Conservation (phyloP, 1,284 basidiomycete genomes). For the Cryptococcus maquisensis region DNA sequence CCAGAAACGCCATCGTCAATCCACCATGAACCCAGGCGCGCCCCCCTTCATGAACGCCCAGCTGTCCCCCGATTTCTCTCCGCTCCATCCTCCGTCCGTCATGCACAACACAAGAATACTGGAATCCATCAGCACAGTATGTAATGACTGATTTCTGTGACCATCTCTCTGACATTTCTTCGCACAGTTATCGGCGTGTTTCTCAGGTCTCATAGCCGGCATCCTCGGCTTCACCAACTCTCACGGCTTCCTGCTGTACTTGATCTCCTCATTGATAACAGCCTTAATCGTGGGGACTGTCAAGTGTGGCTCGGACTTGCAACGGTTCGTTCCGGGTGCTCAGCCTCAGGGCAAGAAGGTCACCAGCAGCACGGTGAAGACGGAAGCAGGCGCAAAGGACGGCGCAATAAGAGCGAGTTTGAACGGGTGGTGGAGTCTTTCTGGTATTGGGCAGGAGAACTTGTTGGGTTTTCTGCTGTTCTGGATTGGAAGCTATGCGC, state of each 20-base stretch:
- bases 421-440: conserved; percentile 55
- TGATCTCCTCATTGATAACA: conserved; percentile 62
- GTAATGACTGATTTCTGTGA: conserved; percentile 3
- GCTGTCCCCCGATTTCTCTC: conserved; percentile 35
- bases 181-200: conserved; percentile 63
- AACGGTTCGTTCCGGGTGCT: conserved; percentile 36
- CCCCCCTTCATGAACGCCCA: conserved; percentile 15
- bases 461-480: conserved; percentile 77
- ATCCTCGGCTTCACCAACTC: conserved; percentile 79
- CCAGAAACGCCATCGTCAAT: too few relatives aligned
- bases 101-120: conserved; percentile 61
- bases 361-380: conserved; percentile 49
- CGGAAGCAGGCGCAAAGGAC: conserved; percentile 59
- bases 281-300: conserved; percentile 61
- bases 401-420: conserved; percentile 5
- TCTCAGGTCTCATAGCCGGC: conserved; percentile 77
- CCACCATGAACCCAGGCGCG: neutral
- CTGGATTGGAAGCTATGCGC: conserved; percentile 75
- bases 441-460: conserved; percentile 79
- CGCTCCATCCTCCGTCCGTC: conserved; percentile 65
- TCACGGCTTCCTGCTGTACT: conserved; percentile 73
- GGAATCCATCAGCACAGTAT: conserved; percentile 44
- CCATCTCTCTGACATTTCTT: conserved; percentile 47
- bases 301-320: conserved; percentile 60
- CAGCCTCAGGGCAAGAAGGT: conserved; percentile 8